These are phyloP conservation scores for Claviceps purpurea DNA, from an alignment of 2,329 filamentous ascomycete species.

Conservation along the genomic window DNA sequence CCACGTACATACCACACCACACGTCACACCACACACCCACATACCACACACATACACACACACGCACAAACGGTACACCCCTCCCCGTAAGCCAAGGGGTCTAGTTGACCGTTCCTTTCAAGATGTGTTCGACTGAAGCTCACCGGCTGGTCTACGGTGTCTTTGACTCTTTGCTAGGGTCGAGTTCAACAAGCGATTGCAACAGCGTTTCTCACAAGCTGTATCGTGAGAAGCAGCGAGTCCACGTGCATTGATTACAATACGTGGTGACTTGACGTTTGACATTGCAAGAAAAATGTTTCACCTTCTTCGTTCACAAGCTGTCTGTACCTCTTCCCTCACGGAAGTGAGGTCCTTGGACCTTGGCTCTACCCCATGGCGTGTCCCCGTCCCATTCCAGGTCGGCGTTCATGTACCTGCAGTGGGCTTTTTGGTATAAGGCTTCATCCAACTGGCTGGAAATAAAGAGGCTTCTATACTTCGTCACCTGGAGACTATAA, in stretches of 20 bases:
- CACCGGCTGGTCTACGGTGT: not conserved
- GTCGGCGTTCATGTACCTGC: not conserved
- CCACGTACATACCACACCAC: not conserved
- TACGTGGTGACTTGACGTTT: not conserved
- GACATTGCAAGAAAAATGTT: not conserved
- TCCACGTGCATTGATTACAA: slow-evolving; percentile 1
- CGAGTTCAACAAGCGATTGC: not conserved
- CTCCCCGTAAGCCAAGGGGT: not conserved
- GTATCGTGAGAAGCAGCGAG: not conserved
- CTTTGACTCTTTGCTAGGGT: not conserved
- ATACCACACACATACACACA: not conserved
- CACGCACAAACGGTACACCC: not conserved
- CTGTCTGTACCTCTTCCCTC: not conserved
- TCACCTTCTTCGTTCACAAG: slow-evolving; percentile 1
- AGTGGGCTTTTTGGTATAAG: not conserved
- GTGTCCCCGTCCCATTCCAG: not conserved
- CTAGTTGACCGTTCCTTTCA: not conserved
- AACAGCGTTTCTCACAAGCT: not conserved
- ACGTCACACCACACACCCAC: too few species aligned
- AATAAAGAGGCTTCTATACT: not conserved
- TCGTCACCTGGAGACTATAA: not conserved
- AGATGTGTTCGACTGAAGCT: not conserved
- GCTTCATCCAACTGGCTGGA: not conserved
- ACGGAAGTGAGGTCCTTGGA: not conserved
- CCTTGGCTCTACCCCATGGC: not conserved